Evolutionary conservation across 2,329 filamentous ascomycete genomes (phyloP), one percentile per base, ranked within the genome.

Genomic region (Fusarium lateritium): DNA sequence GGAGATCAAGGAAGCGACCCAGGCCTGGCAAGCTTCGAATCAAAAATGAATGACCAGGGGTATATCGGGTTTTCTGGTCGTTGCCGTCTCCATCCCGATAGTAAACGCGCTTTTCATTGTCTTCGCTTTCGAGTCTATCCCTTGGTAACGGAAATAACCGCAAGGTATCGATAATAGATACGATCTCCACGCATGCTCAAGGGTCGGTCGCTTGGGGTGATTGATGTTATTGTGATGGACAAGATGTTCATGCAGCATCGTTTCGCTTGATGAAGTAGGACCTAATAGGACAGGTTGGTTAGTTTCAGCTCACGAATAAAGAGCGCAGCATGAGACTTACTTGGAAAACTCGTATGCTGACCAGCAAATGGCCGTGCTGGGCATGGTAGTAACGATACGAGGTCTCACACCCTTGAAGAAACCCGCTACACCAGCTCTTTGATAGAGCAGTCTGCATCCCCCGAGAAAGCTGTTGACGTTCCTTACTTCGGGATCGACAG

Each of bases 291-390:
- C 13, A 24, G 24, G 34, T 24, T 11, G 14, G 39, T 67, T 43
- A 72, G 62, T 15, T 47, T 49, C 24, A 36, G 15, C 14, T 17
- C 13, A 24, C 14, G 31, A n/a, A 22, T 13, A 34, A 33, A n/a
- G 8, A 13, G n/a, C 3, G 21, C 22, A 15, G 11, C 15, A 17
- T 17, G n/a, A 3, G 22, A 82, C 87, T 75, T 80, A 90, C 89
- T 91, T 91, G 73, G 87, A 91, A 67, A 89, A 89, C 75, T 91
- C 89, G 73, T 91, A 91, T 31, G 88, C 88, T 39, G 89, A 96
- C 96, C 96, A 99, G 86, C 96, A 99, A 77, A 99, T 99, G n/a
- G 96, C 96, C 34, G 96, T 99, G 82, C 94, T 98, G 21, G 96
- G 96, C 92, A 98, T 98, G 2, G 96, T 97, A 13, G 94, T 98